These are phyloP conservation scores for Huntiella bhutanensis DNA, from an alignment of 2,329 filamentous ascomycete species.

Conservation along the genomic window DNA sequence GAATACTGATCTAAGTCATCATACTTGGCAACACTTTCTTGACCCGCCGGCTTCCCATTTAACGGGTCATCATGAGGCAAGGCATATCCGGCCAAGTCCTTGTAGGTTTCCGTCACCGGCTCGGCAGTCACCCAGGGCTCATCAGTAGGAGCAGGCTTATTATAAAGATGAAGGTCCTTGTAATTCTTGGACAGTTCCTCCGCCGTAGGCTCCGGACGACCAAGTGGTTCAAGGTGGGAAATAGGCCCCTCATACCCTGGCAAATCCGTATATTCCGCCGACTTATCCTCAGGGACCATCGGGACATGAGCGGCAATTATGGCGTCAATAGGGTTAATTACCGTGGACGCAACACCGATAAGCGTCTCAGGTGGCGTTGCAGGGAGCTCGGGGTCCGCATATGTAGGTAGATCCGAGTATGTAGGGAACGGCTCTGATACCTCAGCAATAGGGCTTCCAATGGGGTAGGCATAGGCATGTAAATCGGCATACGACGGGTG, in stretches of 20 bases:
- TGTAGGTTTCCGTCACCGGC: conserved; percentile 20
- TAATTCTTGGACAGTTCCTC: conserved; percentile 22
- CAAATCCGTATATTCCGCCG: conserved; percentile 20
- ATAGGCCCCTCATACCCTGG: conserved; percentile 17
- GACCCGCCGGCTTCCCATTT: background rate
- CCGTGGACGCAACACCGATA: conserved; percentile 1
- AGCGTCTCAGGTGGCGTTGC: conserved; percentile 3
- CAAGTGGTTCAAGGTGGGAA: conserved; percentile 8
- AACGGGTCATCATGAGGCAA: conserved; percentile 12
- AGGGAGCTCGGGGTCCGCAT: conserved; percentile 18
- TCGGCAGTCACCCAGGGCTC: conserved; percentile 15
- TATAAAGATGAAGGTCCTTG: conserved; percentile 19
- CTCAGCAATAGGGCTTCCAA: conserved; percentile 17
- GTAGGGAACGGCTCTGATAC: conserved; percentile 16
- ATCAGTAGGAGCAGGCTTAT: conserved; percentile 13
- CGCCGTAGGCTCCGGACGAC: conserved; percentile 12
- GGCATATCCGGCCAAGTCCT: conserved; percentile 19
- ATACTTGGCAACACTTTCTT: conserved; percentile 14
- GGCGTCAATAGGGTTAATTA: conserved; percentile 21
- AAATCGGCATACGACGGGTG: conserved; percentile 21
- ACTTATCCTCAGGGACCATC: conserved; percentile 15
- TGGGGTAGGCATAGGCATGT: conserved; percentile 19
- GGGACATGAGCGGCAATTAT: conserved; percentile 18
- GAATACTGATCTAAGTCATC: conserved; percentile 19
- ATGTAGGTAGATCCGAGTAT: conserved; percentile 23